Percentiles rank a stretch among this genome's conserved stretches.
Evolutionary conservation across 2,329 filamentous ascomycete species (phyloP).

Genomic region (Cladorrhinum sp.): DNA sequence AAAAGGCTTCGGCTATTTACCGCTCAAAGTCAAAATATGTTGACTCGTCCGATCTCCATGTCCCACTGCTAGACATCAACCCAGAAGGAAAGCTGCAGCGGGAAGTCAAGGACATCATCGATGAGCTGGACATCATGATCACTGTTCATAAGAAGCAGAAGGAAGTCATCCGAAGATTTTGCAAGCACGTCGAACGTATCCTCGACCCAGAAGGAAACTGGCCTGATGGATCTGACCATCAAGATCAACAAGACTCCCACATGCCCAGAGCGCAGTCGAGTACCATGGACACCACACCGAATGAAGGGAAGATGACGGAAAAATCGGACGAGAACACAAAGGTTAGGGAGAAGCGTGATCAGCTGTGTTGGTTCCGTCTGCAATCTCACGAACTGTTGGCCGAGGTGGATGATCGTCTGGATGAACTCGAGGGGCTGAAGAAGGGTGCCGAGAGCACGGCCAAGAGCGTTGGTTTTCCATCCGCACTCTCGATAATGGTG

Average conservation of each 20-base stretch:
- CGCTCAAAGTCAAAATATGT: slow-evolving; percentile 11
- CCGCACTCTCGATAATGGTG: background rate
- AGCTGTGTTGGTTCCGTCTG: slow-evolving; percentile 18
- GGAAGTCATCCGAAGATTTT: slow-evolving; percentile 33
- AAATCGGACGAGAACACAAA: background rate
- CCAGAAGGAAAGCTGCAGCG: slow-evolving; percentile 34
- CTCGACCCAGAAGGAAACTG: slow-evolving; percentile 16
- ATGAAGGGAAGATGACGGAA: background rate
- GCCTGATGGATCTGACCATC: slow-evolving; percentile 10
- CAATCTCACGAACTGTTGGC: slow-evolving; percentile 26
- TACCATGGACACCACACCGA: background rate
- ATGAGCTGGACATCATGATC: slow-evolving; percentile 48
- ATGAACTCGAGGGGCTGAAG: slow-evolving; percentile 35
- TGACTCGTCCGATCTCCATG: slow-evolving; percentile 6
- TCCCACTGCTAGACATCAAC: slow-evolving; percentile 20
- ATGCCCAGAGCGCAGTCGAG: background rate
- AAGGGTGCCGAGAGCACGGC: slow-evolving; percentile 33
- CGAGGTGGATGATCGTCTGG: slow-evolving; percentile 30
- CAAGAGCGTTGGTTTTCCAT: slow-evolving; percentile 29
- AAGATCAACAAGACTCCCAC: background rate
- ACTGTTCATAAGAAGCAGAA: slow-evolving; percentile 38
- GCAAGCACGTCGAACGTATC: slow-evolving; percentile 23
- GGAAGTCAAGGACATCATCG: slow-evolving; percentile 46
- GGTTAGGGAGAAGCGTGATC: slow-evolving; percentile 1
- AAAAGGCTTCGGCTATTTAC: slow-evolving; percentile 18